Percentiles rank a stretch among this genome's conserved stretches.
These are phyloP conservation scores for Picocystis salinarum DNA, from an alignment of 139 green algal species.

Conservation along the genomic window DNA sequence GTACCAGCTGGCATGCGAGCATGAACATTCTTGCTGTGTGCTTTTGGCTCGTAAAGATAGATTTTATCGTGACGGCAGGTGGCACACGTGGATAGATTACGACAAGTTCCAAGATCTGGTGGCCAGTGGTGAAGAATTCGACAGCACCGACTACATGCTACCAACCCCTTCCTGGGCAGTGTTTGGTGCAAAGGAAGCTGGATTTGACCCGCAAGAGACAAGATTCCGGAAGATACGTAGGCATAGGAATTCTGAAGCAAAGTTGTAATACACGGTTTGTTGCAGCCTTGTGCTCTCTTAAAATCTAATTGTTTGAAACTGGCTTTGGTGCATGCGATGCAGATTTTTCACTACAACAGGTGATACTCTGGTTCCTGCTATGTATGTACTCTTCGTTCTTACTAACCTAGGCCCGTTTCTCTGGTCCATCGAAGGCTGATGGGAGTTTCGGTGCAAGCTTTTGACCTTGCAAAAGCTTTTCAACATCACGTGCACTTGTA, in stretches of 20 bases:
- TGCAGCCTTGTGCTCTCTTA: no score
- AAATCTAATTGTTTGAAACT: no score
- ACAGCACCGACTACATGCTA: constrained; percentile 40
- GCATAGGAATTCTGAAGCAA: constrained; percentile 11
- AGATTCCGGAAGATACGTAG: constrained; percentile 27
- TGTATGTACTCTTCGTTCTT: no score
- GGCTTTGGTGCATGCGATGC: no score
- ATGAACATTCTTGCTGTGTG: constrained; percentile 63
- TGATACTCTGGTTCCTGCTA: no score
- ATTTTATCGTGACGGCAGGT: constrained; percentile 36
- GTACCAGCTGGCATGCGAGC: constrained; percentile 66
- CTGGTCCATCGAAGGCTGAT: no score
- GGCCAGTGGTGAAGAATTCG: constrained; percentile 17
- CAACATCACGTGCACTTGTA: no score
- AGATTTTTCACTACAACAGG: no score
- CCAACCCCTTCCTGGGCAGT: constrained; percentile 48
- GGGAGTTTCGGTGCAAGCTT: no score
- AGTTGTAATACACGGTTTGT: no score
- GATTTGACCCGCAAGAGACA: constrained; percentile 50
- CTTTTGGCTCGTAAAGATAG: constrained; percentile 38
- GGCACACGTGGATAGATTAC: constrained; percentile 79
- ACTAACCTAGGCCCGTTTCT: no score
- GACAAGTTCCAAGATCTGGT: constrained; percentile 38
- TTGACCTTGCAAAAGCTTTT: no score
- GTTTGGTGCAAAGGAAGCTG: constrained; percentile 36